phyloP scores from a whole-genome alignment of 2,329 filamentous ascomycete species.

The Cercospora sp. region DNA sequence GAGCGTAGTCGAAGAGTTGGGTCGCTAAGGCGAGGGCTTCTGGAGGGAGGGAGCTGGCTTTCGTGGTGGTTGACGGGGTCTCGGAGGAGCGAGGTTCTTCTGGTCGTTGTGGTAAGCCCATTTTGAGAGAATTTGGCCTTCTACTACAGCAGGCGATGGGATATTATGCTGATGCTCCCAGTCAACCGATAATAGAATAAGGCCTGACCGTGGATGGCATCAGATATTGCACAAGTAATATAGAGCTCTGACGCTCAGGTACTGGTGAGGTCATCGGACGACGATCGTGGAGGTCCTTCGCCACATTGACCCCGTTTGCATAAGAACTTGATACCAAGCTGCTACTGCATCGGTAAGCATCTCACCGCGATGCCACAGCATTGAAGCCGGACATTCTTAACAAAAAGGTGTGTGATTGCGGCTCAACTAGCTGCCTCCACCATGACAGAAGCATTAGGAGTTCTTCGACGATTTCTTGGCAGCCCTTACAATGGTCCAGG shows the following conservation, averaged over 20 bases:
- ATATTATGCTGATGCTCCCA: neutral
- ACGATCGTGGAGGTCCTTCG: neutral
- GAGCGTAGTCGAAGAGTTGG: conserved; percentile 67
- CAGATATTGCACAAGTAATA: neutral
- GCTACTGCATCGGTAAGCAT: neutral
- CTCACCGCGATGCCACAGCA: neutral
- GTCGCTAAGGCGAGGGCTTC: conserved; percentile 66
- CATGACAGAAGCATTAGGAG: neutral
- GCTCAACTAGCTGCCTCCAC: neutral
- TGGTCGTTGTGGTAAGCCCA: conserved; percentile 23
- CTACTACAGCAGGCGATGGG: neutral
- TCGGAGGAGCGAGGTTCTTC: neutral
- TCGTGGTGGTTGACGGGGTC: neutral
- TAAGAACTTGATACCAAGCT: neutral
- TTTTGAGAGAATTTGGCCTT: neutral
- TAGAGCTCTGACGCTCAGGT: neutral
- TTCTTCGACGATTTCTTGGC: neutral
- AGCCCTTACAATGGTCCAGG: neutral
- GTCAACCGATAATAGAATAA: neutral
- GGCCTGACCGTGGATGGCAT: neutral
- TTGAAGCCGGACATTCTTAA: neutral
- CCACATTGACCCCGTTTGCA: neutral
- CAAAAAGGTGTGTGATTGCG: neutral
- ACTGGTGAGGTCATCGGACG: neutral
- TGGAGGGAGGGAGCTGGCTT: conserved; percentile 50